These are phyloP conservation scores for Solanum ossicruentum DNA, from an alignment of 257 asterid genomes.

Conservation along the genomic window DNA sequence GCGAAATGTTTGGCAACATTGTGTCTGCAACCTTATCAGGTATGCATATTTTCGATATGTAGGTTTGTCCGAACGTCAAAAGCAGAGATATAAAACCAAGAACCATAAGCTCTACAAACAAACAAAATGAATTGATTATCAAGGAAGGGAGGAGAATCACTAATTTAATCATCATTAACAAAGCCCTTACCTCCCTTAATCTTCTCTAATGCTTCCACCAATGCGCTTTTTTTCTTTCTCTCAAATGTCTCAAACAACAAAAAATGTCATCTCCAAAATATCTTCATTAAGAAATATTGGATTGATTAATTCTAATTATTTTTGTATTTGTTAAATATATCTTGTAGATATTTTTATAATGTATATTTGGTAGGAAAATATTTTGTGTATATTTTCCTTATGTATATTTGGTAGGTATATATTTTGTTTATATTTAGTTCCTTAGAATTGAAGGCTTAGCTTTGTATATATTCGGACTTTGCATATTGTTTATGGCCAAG, in stretches of 20 bases:
- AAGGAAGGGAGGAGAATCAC: background rate
- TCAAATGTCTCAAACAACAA: slow-evolving; percentile 35
- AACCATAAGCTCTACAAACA: slow-evolving; percentile 82
- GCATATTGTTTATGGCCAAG: too few relatives aligned
- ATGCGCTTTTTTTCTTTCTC: slow-evolving; percentile 41
- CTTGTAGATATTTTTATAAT: too few relatives aligned
- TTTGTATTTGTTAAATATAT: too few relatives aligned
- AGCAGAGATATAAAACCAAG: slow-evolving; percentile 88
- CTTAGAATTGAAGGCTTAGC: too few relatives aligned
- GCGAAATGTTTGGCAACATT: slow-evolving; percentile 21
- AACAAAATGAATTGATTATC: background rate
- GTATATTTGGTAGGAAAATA: too few relatives aligned
- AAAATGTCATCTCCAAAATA: too few relatives aligned
- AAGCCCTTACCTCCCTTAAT: slow-evolving; percentile 58
- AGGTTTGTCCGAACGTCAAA: slow-evolving; percentile 77
- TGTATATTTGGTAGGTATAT: too few relatives aligned
- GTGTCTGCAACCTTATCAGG: slow-evolving; percentile 37
- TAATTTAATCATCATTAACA: background rate
- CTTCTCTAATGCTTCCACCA: slow-evolving; percentile 89
- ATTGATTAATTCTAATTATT: background rate
- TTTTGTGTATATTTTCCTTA: too few relatives aligned
- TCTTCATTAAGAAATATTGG: background rate
- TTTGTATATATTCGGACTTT: too few relatives aligned
- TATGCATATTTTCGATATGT: slow-evolving; percentile 64
- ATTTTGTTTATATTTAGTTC: too few relatives aligned